Conservation (phyloP, 139 green algal species). For the Choricystis sp. region DNA sequence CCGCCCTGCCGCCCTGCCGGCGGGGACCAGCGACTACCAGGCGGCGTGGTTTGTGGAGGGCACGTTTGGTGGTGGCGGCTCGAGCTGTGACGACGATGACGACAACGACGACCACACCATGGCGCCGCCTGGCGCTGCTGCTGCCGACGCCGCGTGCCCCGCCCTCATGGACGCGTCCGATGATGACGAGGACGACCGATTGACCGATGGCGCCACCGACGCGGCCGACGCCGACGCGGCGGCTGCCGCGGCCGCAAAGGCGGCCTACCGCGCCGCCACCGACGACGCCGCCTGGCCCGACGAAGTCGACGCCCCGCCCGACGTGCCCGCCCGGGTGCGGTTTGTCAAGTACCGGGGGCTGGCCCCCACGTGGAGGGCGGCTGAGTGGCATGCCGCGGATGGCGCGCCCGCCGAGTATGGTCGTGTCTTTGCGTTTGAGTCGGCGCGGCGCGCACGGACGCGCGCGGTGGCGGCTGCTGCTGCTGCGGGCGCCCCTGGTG, state of each 20-base stretch:
- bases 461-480: constrained; percentile 22
- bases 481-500: constrained; percentile 1
- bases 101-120: constrained; percentile 12
- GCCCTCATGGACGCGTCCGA: constrained; percentile 1
- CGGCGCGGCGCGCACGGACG: constrained; percentile 18
- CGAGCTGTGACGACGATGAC: constrained; percentile 1
- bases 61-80: constrained; percentile 14
- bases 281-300: constrained; percentile 73
- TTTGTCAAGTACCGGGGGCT: constrained; percentile 71
- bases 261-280: too few relatives aligned
- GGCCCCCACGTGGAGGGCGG: constrained; percentile 71
- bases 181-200: constrained; percentile 29
- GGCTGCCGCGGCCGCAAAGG: constrained; percentile 13
- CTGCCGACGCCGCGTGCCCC: not conserved
- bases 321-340: constrained; percentile 41
- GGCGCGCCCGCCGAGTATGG: constrained; percentile 72
- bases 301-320: constrained; percentile 69
- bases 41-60: constrained; percentile 78
- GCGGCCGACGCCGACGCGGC: constrained; percentile 5
- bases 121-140: too few relatives aligned
- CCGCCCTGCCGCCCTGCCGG: constrained; percentile 29
- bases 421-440: constrained; percentile 88
- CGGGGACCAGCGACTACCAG: constrained; percentile 84
- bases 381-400: constrained; percentile 79
- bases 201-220: constrained; percentile 9